Evolutionary conservation across 495 filamentous ascomycete species (phyloP), one percentile per base, ranked within the genome.

Genomic region (Hyphodiscus hymeniophilus): DNA sequence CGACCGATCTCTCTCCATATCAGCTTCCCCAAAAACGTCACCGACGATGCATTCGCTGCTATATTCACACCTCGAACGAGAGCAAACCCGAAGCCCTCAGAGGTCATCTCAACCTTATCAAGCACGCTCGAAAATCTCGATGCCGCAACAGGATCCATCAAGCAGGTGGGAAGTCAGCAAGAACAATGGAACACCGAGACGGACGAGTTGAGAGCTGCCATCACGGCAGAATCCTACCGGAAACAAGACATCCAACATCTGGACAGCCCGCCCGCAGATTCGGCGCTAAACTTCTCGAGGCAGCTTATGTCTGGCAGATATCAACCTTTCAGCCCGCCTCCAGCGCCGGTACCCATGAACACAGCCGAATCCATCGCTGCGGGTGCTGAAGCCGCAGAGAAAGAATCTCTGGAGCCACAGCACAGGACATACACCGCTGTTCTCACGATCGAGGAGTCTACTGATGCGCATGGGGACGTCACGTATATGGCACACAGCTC

Each of bases 1-100:
- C 80, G 92, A 43, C 92, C 92, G 3, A 90, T 98, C 55, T 94
- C 87, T 45, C 76, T 95, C 57, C 90, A 85, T 22, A 76, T 80
- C 52, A 77, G 81, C 42, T 76, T 94, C 40, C 91, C 91, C 34
- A 79, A 81, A 32, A 67, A 77, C 11, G 74, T 87, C 33, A 82
- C 79, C 35, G 66, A 78, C 41, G 81, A 83, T 62, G 74, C 80
- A 31, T 95, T 95, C 60, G 80, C 85, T 47, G 70, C 81, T 31
- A 87, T 95, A 56, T 95, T 97, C 62, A 70, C 79, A 22, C 52
- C 73, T 2, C 79, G 75, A 34, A 68, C 71, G 16, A 74, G 75
- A 41, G 52, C 66, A 7, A 66, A 64, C 56, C 3, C 39, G 45
- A 61, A 66, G 43, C 45, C 64, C 0, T 67, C 73, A 32, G 81